Conservation (phyloP, 2,329 filamentous ascomycete genomes). For the Verticillium nubilum region DNA sequence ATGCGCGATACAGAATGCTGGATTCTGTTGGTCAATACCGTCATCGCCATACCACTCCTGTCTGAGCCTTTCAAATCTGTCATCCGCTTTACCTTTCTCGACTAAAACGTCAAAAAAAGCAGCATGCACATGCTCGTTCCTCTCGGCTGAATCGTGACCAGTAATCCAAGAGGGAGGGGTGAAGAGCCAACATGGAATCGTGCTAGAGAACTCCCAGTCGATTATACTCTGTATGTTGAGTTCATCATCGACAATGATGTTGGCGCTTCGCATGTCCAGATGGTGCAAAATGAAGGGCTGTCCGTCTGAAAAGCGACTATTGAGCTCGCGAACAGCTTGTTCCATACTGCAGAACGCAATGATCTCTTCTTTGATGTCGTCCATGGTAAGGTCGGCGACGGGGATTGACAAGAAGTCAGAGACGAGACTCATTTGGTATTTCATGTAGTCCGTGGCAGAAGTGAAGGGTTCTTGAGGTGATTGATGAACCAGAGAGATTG, state of each 20-base stretch:
- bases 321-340: conserved; percentile 9
- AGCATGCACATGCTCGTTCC: conserved; percentile 5
- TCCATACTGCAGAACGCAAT: conserved; percentile 12
- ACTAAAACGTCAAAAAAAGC: conserved; percentile 10
- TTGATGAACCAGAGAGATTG: conserved; percentile 1
- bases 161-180: conserved; percentile 15
- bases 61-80: conserved; percentile 3
- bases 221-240: conserved; percentile 17
- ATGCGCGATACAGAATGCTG: conserved; percentile 11
- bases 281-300: conserved; percentile 17
- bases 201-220: conserved; percentile 20
- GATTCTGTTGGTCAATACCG: conserved; percentile 3
- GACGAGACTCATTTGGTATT: conserved; percentile 7
- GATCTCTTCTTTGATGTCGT: conserved; percentile 9
- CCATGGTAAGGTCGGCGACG: conserved; percentile 5
- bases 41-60: conserved; percentile 13
- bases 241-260: conserved; percentile 18
- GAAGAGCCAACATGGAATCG: conserved; percentile 11
- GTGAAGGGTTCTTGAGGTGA: neutral
- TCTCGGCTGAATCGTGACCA: conserved; percentile 1
- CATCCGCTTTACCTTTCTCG: conserved; percentile 5
- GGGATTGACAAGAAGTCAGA: conserved; percentile 5
- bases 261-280: conserved; percentile 15
- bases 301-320: conserved; percentile 7
- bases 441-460: conserved; percentile 7